Evolutionary conservation across 2,329 filamentous ascomycete species (phyloP).

Genomic region (Clarireedia hainanense): DNA sequence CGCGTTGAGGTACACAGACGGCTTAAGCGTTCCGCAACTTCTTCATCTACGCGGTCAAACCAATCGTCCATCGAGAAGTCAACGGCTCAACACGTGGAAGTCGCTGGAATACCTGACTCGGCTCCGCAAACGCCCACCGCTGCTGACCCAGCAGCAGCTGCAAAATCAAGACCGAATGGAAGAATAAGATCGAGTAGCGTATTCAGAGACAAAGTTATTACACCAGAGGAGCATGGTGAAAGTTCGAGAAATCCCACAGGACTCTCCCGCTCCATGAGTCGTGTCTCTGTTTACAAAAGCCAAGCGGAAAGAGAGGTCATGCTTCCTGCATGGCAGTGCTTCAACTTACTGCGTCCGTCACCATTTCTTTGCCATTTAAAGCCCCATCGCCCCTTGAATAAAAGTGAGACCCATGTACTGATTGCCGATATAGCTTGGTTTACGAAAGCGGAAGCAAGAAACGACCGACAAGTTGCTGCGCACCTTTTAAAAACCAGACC

Average conservation of each 20-base stretch:
- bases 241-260: neutral
- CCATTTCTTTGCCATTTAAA: constrained; percentile 19
- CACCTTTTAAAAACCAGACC: constrained; percentile 79
- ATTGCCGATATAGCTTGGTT: constrained; percentile 65
- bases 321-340: neutral
- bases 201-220: constrained; percentile 47
- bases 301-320: neutral
- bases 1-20: constrained; percentile 82
- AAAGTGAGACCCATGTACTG: constrained; percentile 24
- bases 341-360: constrained; percentile 65
- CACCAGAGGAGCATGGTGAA: constrained; percentile 32
- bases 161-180: constrained; percentile 17
- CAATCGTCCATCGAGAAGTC: constrained; percentile 14
- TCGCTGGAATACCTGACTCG: constrained; percentile 19
- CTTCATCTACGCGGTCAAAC: constrained; percentile 28
- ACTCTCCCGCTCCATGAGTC: neutral
- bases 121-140: constrained; percentile 19
- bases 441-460: constrained; percentile 54
- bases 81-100: constrained; percentile 18
- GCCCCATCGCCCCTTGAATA: constrained; percentile 11
- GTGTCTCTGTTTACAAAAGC: neutral
- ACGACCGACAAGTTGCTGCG: constrained; percentile 74
- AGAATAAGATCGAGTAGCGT: constrained; percentile 41
- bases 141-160: constrained; percentile 14
- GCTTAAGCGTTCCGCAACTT: constrained; percentile 52